Evolutionary conservation across 2,329 filamentous ascomycete genomes (phyloP), one percentile per base, ranked within the genome.

Genomic region (Beauveria caledonica): DNA sequence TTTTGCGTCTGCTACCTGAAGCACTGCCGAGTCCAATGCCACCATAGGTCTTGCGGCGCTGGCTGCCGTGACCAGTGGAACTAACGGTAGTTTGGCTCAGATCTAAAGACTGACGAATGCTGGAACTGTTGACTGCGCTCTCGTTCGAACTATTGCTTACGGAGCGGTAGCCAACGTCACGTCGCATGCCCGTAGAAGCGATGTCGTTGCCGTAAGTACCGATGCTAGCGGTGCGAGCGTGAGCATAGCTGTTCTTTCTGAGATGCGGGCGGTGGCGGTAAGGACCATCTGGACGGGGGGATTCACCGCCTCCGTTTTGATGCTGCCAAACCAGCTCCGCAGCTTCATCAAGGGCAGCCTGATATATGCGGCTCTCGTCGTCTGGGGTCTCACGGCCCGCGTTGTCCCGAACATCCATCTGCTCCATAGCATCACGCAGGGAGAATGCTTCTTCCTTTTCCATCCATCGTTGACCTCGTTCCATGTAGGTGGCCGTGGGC

Each of bases 301-400:
- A 71, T 62, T 77, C 75, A 60, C 78, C 72, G 52, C 67, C 68
- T 8, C 82, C 82, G 65, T 90, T 81, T 69, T 87, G 80, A 69
- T 93, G 89, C 68, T 86, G 84, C 81, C 85, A 92, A 48, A 93
- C 89, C 50, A 93, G 78, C 70, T 92, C 88, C 1, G 88, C 86
- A 11, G 89, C 89, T 71, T 93, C 89, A 62, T 90, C 78, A 63
- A 90, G 84, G 33, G 89, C 89, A 45, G 87, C 86, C 13, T 83
- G 77, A 70, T 89, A 88, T 53, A 92, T 71, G 49, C 82, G 82
- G 62, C 87, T 85, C 21, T 87, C 85, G 2, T 85, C 79, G 29
- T 78, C 75, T 45, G 69, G 62, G 7, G 62, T 65, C 19, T 70
- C 67, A 39, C 68, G 64, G 49, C 71, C 66, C 21, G 63, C 60